phyloP scores from a whole-genome alignment of 2,329 filamentous ascomycete species.

The Fusarium nematophilum region DNA sequence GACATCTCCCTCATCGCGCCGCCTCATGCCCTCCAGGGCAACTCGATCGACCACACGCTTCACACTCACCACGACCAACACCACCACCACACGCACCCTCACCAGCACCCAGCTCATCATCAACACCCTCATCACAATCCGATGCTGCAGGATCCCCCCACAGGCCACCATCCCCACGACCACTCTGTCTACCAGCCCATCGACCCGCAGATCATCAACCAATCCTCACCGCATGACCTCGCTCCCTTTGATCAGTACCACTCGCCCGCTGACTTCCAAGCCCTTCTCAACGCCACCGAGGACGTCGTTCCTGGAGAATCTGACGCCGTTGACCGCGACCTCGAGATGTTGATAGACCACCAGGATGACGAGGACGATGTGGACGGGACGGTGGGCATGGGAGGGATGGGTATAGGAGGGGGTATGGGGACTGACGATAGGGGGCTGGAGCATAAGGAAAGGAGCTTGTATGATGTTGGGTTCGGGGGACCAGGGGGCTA shows the following conservation, averaged over 20 bases:
- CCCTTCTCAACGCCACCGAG: slow-evolving; percentile 62
- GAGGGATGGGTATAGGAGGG: slow-evolving; percentile 27
- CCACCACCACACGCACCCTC: slow-evolving; percentile 23
- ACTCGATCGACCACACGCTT: slow-evolving; percentile 40
- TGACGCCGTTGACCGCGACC: slow-evolving; percentile 59
- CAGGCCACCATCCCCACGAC: slow-evolving; percentile 41
- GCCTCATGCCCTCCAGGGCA: slow-evolving; percentile 52
- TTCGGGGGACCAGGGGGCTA: slow-evolving; percentile 41
- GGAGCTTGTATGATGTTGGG: slow-evolving; percentile 44
- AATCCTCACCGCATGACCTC: slow-evolving; percentile 45
- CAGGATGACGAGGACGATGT: slow-evolving; percentile 53
- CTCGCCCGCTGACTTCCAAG: slow-evolving; percentile 63
- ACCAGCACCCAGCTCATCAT: slow-evolving; percentile 11
- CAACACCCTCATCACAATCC: slow-evolving; percentile 40
- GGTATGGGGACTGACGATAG: slow-evolving; percentile 21
- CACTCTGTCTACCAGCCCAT: slow-evolving; percentile 62
- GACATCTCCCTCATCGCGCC: slow-evolving; percentile 59
- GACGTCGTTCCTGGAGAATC: slow-evolving; percentile 48
- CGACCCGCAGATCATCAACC: slow-evolving; percentile 68
- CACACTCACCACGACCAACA: slow-evolving; percentile 36
- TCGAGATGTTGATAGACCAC: slow-evolving; percentile 65
- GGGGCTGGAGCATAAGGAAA: slow-evolving; percentile 37
- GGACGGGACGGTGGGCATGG: slow-evolving; percentile 32
- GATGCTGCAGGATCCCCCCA: slow-evolving; percentile 48
- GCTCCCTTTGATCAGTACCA: slow-evolving; percentile 55